phyloP scores from a whole-genome alignment of 176 grass and related monocot species.

The Hordeum marinum region DNA sequence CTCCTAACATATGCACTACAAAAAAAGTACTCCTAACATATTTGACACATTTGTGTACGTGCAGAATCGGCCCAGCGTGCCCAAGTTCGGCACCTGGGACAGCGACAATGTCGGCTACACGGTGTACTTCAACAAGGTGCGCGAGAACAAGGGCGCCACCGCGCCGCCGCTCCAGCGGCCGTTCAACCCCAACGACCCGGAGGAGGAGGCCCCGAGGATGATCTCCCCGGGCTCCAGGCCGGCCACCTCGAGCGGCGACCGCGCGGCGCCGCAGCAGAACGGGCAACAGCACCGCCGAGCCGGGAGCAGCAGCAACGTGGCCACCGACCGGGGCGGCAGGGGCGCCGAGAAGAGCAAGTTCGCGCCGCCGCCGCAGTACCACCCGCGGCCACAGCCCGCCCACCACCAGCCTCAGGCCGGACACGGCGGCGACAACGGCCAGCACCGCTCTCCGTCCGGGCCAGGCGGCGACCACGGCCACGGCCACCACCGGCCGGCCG shows the following conservation, averaged over 20 bases:
- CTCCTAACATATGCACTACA: too few relatives aligned
- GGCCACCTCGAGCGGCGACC: conserved; percentile 6
- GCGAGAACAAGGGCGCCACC: conserved; percentile 51
- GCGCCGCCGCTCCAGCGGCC: conserved; percentile 37
- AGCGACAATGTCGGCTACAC: conserved; percentile 67
- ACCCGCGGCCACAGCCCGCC: neutral
- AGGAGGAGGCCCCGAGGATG: neutral
- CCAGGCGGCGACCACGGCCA: neutral
- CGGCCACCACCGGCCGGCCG: neutral
- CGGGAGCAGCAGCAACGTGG: conserved; percentile 24
- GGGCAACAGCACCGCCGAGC: conserved; percentile 12
- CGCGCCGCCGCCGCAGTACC: conserved; percentile 48
- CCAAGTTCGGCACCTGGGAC: conserved; percentile 77
- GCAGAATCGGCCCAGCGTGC: conserved; percentile 58
- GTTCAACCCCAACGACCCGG: conserved; percentile 48
- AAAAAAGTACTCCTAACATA: neutral
- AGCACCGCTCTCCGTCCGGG: neutral
- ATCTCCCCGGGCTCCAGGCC: neutral
- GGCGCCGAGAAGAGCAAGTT: conserved; percentile 35
- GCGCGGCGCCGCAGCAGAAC: neutral
- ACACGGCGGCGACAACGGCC: neutral
- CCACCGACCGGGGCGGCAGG: conserved; percentile 4
- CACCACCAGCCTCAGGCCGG: neutral
- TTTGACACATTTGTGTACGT: neutral
- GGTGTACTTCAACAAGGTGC: conserved; percentile 61